Evolutionary conservation across 2,329 filamentous ascomycete genomes (phyloP), one percentile per base, ranked within the genome.

Genomic region (Trichoderma simmonsii): DNA sequence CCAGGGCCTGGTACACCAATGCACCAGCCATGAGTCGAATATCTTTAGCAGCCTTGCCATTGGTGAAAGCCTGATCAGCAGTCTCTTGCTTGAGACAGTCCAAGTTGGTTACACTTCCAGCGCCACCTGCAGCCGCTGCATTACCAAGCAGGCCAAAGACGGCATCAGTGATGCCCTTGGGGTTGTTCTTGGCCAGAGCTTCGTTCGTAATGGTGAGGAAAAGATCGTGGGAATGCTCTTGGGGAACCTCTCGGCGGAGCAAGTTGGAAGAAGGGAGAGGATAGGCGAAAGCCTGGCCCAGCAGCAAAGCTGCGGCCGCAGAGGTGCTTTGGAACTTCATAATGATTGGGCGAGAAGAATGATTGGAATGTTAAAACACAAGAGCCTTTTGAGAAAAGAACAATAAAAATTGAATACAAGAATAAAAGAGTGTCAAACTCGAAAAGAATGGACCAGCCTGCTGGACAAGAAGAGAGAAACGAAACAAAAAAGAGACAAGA

Each of bases 401-500:
- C 21, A 15, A 28, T 43, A 43, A 63, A 43, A 4, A n/a, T 43
- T 43, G 34, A 39, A 43, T 28, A 34, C 34, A 63, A 28, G 2
- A 63, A 14, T 63, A 63, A 63, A 26, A 63, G 60, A 63, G 60
- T 63, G 14, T 63, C 60, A 63, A 63, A 63, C 60, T 63, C 60
- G 21, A 18, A 63, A 63, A 24, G 34, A 63, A 63, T 8, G 34
- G 15, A 63, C 60, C 60, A 63, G 60, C 60, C 60, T 63, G 60
- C 60, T 63, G 60, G 60, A 39, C 2, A 43, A 63, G 60, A 63
- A 43, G 34, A 28, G 18, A 43, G 36, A 14, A 63, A 18, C 21
- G 34, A 63, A 63, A 62, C 34, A 43, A 62, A 9, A 43, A 62
- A 62, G n/a, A 54, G n/a, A 54, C 48, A 54, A 54, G 48, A 54